A percentile compares a stretch with the other conserved stretches of the same genome.
Evolutionary conservation across 805 yeast species (phyloP).

Genomic region (Candida chauliodis): DNA sequence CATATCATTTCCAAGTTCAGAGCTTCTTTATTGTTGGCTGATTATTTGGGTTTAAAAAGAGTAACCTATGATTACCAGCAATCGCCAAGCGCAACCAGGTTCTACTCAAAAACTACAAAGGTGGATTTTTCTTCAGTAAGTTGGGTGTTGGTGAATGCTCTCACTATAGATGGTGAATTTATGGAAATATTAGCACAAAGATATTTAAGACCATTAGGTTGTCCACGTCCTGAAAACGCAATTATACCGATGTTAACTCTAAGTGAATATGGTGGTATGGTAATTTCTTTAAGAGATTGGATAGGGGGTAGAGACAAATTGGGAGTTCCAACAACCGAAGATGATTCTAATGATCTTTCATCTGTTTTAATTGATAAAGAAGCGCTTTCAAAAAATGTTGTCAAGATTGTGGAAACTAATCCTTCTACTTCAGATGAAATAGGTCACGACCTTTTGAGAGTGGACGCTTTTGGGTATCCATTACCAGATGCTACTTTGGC

Average conservation of each 20-base stretch:
- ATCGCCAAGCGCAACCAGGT: slow-evolving; percentile 79
- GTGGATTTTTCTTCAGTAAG: slow-evolving; percentile 76
- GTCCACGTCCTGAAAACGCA: slow-evolving; percentile 66
- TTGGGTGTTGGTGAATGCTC: slow-evolving; percentile 88
- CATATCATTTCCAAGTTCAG: slow-evolving; percentile 65
- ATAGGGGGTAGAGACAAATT: slow-evolving; percentile 57
- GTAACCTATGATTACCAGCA: slow-evolving; percentile 92
- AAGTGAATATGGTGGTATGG: slow-evolving; percentile 95
- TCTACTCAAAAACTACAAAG: slow-evolving; percentile 67
- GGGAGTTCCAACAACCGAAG: slow-evolving; percentile 44
- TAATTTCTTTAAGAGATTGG: slow-evolving; percentile 90
- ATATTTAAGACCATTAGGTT: slow-evolving; percentile 89
- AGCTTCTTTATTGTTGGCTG: slow-evolving; percentile 76
- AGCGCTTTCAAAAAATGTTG: slow-evolving; percentile 67
- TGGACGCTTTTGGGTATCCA: slow-evolving; percentile 93
- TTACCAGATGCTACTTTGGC: slow-evolving; percentile 92
- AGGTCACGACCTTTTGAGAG: slow-evolving; percentile 46
- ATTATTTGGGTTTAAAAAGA: slow-evolving; percentile 82
- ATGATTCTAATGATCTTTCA: slow-evolving; percentile 43
- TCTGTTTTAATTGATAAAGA: slow-evolving; percentile 72
- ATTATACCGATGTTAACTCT: slow-evolving; percentile 86
- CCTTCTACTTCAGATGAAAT: slow-evolving; percentile 49
- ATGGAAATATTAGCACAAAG: slow-evolving; percentile 83
- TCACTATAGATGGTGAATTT: slow-evolving; percentile 90
- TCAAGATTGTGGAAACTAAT: slow-evolving; percentile 58